Conservation (phyloP, 2,329 filamentous ascomycete species). For the Volutella citrinella region DNA sequence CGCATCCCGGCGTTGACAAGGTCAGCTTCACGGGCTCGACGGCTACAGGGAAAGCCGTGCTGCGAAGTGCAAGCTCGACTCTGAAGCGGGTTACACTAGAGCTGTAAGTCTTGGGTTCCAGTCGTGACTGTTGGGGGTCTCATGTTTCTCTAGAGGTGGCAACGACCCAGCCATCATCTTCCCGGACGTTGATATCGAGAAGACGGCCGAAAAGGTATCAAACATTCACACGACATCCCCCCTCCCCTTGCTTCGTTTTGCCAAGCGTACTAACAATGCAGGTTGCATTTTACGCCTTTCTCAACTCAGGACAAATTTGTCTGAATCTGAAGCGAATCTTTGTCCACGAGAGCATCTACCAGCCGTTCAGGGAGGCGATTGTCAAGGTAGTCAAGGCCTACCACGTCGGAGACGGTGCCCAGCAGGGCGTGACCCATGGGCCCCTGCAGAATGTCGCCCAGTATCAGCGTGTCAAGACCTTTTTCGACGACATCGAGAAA, state of each 20-base stretch:
- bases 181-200: conserved; percentile 51
- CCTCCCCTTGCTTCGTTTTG: no score
- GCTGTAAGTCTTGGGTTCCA: conserved; percentile 38
- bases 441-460: conserved; percentile 66
- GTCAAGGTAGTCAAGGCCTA: conserved; percentile 38
- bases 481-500: conserved; percentile 51
- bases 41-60: conserved; percentile 58
- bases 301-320: conserved; percentile 48
- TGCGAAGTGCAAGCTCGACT: conserved; percentile 52
- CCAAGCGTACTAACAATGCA: no score
- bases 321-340: conserved; percentile 55
- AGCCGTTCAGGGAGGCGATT: conserved; percentile 46
- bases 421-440: conserved; percentile 40
- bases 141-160: conserved; percentile 44
- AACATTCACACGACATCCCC: no score
- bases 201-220: conserved; percentile 33
- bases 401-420: conserved; percentile 44
- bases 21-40: conserved; percentile 63
- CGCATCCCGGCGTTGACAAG: conserved; percentile 58
- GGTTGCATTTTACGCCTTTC: no score
- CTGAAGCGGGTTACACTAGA: conserved; percentile 61
- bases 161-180: conserved; percentile 61
- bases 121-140: no score
- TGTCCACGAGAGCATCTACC: conserved; percentile 58
- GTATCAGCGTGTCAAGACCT: conserved; percentile 47